A percentile compares a stretch with the other conserved stretches of the same genome.
These are phyloP conservation scores for Populus euphratica DNA, from an alignment of 345 rosid species.

Conservation along the genomic window DNA sequence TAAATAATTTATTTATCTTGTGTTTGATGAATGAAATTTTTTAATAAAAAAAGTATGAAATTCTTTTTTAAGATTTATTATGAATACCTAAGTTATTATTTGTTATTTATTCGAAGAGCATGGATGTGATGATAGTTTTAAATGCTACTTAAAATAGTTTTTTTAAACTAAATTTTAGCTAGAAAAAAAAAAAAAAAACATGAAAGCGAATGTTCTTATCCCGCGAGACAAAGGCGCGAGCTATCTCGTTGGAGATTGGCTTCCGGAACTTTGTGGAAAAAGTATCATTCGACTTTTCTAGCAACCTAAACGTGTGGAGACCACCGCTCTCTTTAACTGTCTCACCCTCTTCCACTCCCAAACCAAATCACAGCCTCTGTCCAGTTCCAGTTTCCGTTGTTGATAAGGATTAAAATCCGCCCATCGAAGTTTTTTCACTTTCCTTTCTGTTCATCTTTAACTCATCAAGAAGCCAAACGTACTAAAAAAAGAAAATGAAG, in stretches of 20 bases:
- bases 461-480: not conserved
- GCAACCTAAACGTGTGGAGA: not conserved
- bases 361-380: not conserved
- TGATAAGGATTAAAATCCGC: not conserved
- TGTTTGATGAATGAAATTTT: no score
- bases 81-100: no score
- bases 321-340: not conserved
- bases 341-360: not conserved
- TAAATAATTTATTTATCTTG: no score
- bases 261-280: no score
- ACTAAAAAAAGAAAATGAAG: conserved; percentile 35
- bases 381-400: not conserved
- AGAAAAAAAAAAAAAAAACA: no score
- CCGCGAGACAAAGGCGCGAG: not conserved
- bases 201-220: no score
- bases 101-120: no score
- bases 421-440: not conserved
- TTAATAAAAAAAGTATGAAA: no score
- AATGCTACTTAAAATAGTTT: no score
- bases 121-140: no score
- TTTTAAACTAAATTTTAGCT: no score
- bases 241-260: not conserved
- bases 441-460: not conserved
- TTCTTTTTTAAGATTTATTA: no score
- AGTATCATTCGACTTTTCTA: not conserved